Conservation (phyloP, 2,329 filamentous ascomycete species). For the Chaetoscypha palmicola region DNA sequence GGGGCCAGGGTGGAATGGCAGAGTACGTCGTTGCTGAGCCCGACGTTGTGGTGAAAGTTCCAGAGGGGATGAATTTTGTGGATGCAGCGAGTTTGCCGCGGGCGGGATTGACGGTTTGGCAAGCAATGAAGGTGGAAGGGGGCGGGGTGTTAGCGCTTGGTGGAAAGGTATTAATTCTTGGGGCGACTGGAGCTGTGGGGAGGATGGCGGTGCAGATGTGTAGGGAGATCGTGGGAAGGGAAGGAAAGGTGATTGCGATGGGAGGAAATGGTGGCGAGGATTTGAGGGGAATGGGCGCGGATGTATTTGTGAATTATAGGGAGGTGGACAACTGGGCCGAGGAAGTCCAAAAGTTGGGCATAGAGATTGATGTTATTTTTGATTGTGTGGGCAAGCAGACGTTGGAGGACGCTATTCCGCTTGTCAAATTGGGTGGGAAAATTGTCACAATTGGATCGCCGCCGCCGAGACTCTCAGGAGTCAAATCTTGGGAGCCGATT, state of each 20-base stretch:
- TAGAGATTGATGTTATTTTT: constrained; percentile 5
- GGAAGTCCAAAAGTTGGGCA: constrained; percentile 1
- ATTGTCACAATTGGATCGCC: constrained; percentile 12
- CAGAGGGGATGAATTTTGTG: constrained; percentile 4
- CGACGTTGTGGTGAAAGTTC: constrained; percentile 5
- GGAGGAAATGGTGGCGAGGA: constrained; percentile 9
- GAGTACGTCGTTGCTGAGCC: constrained; percentile 10
- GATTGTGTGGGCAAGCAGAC: constrained; percentile 12
- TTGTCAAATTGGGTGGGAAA: constrained; percentile 7
- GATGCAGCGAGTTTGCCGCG: constrained; percentile 13
- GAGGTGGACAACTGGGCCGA: constrained; percentile 9
- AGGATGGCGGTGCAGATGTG: constrained; percentile 12
- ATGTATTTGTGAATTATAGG: constrained; percentile 11
- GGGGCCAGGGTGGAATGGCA: constrained; percentile 11
- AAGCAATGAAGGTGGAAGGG: constrained; percentile 5
- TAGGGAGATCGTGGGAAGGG: constrained; percentile 2
- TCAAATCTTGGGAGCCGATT: constrained; percentile 10
- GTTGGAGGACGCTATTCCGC: constrained; percentile 3
- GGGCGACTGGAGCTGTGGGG: constrained; percentile 13
- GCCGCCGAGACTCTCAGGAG: constrained; percentile 6
- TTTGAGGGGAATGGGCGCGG: constrained; percentile 9
- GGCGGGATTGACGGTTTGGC: constrained; percentile 9
- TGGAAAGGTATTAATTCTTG: constrained; percentile 8
- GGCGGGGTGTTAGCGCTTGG: constrained; percentile 5
- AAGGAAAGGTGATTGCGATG: constrained; percentile 9